Conservation (phyloP, 2,329 filamentous ascomycete species). For the Alternaria triticimaculans region DNA sequence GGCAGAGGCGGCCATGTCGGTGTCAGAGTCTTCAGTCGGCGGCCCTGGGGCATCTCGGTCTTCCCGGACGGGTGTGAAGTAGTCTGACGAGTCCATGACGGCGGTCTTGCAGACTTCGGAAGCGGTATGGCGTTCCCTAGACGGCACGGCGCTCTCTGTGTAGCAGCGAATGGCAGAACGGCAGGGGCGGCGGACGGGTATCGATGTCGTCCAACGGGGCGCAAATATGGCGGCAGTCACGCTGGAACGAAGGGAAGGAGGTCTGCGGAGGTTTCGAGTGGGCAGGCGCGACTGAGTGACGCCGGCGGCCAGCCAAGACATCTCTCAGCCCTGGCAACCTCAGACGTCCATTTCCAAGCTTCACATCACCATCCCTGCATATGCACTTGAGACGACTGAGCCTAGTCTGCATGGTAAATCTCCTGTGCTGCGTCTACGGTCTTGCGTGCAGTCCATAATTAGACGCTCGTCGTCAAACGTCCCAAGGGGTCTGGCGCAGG, state of each 20-base stretch:
- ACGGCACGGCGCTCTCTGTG: conserved; percentile 10
- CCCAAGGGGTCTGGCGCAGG: conserved; percentile 20
- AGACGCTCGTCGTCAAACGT: conserved; percentile 32
- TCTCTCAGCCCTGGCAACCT: conserved; percentile 16
- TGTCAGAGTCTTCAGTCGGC: conserved; percentile 42
- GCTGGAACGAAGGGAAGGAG: conserved; percentile 6
- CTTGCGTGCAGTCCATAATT: conserved; percentile 20
- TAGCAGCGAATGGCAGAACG: neutral
- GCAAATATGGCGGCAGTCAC: neutral
- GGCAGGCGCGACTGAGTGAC: conserved; percentile 16
- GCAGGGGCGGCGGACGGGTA: neutral
- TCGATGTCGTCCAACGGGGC: conserved; percentile 1
- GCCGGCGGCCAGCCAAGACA: conserved; percentile 16
- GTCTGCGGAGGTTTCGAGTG: conserved; percentile 13
- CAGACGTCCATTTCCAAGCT: conserved; percentile 9
- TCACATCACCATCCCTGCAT: conserved; percentile 10
- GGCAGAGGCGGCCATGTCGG: conserved; percentile 45
- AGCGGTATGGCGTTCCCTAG: conserved; percentile 13
- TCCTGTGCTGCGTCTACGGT: conserved; percentile 8
- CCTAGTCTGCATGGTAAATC: conserved; percentile 11
- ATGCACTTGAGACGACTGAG: conserved; percentile 6
- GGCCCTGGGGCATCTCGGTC: conserved; percentile 25
- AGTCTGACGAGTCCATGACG: conserved; percentile 44
- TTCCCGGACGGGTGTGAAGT: conserved; percentile 35
- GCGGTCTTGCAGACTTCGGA: conserved; percentile 17